phyloP scores from a whole-genome alignment of 2,329 filamentous ascomycete species.

The Neopestalotiopsis sp. region DNA sequence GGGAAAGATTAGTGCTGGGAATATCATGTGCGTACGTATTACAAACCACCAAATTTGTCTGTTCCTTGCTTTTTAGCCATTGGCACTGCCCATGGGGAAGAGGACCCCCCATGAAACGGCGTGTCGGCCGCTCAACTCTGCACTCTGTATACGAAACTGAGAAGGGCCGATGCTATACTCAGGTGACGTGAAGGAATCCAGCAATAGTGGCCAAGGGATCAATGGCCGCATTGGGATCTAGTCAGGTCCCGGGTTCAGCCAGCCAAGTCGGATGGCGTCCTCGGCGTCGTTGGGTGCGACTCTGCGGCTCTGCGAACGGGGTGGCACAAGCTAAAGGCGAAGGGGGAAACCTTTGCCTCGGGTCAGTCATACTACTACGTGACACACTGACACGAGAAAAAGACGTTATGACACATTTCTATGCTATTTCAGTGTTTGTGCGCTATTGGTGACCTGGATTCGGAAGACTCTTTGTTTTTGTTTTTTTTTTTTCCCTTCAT shows the following conservation, averaged over 20 bases:
- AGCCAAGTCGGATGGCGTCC: neutral
- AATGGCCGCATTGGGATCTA: neutral
- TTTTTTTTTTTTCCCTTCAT: accelerated
- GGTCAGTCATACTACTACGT: neutral
- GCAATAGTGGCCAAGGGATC: neutral
- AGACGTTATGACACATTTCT: neutral
- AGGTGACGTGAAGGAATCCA: neutral
- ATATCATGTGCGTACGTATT: no score
- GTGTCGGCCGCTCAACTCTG: neutral
- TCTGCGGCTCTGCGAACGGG: neutral
- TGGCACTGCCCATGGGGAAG: neutral
- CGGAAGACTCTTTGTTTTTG: neutral
- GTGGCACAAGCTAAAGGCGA: neutral
- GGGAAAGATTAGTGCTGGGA: no score
- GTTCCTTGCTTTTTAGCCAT: neutral
- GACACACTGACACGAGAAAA: neutral
- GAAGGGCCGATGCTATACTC: neutral
- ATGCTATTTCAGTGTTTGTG: neutral
- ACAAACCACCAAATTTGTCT: no score
- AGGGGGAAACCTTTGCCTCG: neutral
- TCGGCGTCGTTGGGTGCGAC: neutral
- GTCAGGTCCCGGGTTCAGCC: neutral
- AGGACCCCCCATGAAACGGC: neutral
- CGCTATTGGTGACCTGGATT: no score
- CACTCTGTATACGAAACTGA: neutral